Conservation (phyloP, 2,329 filamentous ascomycete species). For the Botryotinia convoluta region DNA sequence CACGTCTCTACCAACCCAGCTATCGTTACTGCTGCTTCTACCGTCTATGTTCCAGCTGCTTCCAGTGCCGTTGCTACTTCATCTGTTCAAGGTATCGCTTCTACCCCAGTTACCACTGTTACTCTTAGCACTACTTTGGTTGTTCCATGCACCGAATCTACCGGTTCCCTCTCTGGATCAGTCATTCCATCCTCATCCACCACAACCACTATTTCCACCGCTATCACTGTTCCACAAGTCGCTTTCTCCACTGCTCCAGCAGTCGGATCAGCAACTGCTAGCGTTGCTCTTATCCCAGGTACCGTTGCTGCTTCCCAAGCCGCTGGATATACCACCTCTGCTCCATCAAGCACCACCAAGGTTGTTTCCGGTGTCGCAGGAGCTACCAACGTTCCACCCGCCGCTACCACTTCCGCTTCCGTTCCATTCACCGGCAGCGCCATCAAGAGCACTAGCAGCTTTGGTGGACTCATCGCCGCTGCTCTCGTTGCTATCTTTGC, state of each 20-base stretch:
- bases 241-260: constrained; percentile 42
- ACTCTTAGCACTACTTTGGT: constrained; percentile 50
- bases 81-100: constrained; percentile 29
- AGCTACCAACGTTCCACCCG: constrained; percentile 31
- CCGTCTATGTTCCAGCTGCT: constrained; percentile 55
- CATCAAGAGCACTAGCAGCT: constrained; percentile 28
- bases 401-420: constrained; percentile 37
- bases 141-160: constrained; percentile 47
- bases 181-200: constrained; percentile 52
- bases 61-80: constrained; percentile 25
- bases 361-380: constrained; percentile 14
- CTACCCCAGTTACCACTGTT: constrained; percentile 49
- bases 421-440: constrained; percentile 40
- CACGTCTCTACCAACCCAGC: constrained; percentile 76
- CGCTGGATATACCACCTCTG: constrained; percentile 28
- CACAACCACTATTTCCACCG: constrained; percentile 47
- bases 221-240: constrained; percentile 52
- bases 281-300: constrained; percentile 42
- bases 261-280: constrained; percentile 19
- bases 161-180: constrained; percentile 39
- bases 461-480: constrained; percentile 32
- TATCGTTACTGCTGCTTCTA: constrained; percentile 73
- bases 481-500: constrained; percentile 32
- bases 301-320: constrained; percentile 26
- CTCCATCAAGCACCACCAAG: constrained; percentile 19